phyloP scores from a whole-genome alignment of 495 filamentous ascomycete species.

The Penicillium atrosanguineum region DNA sequence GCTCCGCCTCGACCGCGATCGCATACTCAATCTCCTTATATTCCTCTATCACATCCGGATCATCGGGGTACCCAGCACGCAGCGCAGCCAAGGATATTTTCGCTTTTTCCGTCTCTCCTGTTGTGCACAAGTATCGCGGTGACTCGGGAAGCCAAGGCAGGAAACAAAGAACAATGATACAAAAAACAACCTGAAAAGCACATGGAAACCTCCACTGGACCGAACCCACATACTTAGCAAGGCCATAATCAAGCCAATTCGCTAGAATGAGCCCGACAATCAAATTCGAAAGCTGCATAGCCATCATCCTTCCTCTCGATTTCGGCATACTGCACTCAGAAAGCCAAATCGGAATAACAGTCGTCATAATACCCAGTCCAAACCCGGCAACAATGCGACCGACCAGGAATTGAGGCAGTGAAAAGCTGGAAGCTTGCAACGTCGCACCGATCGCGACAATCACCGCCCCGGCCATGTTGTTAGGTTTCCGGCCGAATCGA shows the following conservation, averaged over 20 bases:
- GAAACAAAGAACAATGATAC: conserved; percentile 31
- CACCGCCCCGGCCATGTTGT: conserved; percentile 58
- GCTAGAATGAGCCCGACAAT: conserved; percentile 18
- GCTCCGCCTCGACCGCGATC: conserved; percentile 16
- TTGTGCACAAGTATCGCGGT: conserved; percentile 37
- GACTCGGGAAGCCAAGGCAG: conserved; percentile 30
- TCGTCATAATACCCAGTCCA: conserved; percentile 61
- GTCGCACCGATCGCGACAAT: conserved; percentile 57
- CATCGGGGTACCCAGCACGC: conserved; percentile 10
- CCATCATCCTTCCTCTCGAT: conserved; percentile 61
- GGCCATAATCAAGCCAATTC: conserved; percentile 26
- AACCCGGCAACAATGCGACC: conserved; percentile 72
- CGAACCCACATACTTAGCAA: conserved; percentile 7
- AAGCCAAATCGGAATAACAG: conserved; percentile 68
- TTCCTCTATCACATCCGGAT: conserved; percentile 10
- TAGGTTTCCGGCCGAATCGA: conserved; percentile 53
- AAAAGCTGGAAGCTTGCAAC: conserved; percentile 45
- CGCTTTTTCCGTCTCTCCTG: conserved; percentile 51
- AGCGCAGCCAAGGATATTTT: conserved; percentile 51
- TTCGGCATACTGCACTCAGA: conserved; percentile 64
- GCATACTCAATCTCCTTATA: conserved; percentile 19
- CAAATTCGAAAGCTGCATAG: conserved; percentile 30
- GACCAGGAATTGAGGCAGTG: conserved; percentile 55
- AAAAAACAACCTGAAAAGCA: conserved; percentile 58
- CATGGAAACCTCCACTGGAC: conserved; percentile 54